Evolutionary conservation across 495 filamentous ascomycete species (phyloP).

Genomic region (Annulohypoxylon maeteangense): DNA sequence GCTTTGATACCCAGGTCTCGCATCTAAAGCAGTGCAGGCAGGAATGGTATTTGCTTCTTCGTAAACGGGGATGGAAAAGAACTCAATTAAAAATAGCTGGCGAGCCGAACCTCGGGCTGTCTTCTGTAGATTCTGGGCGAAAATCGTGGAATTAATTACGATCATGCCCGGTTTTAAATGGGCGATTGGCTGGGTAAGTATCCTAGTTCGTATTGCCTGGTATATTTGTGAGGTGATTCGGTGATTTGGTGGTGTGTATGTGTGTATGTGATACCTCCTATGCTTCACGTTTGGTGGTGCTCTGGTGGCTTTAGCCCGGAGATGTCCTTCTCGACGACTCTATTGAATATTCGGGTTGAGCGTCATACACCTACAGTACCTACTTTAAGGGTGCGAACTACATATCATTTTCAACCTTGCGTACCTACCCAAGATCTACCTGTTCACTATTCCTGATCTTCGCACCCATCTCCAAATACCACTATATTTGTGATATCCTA

Average conservation of each 20-base stretch:
- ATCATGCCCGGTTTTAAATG: constrained; percentile 14
- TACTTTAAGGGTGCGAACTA: no score
- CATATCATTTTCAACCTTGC: no score
- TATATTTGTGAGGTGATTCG: background rate
- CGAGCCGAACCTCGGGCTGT: constrained; percentile 8
- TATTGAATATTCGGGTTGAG: background rate
- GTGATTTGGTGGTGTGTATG: background rate
- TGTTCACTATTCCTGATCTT: no score
- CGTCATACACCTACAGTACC: no score
- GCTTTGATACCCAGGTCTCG: constrained; percentile 22
- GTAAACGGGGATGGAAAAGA: background rate
- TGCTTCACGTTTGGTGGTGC: background rate
- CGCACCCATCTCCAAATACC: no score
- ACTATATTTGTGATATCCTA: no score
- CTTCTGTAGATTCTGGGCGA: constrained; percentile 15
- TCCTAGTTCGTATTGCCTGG: constrained; percentile 16
- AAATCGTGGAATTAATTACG: constrained; percentile 11
- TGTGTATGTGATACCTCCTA: background rate
- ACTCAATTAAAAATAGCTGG: constrained; percentile 13
- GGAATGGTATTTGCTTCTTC: background rate
- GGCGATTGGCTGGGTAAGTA: constrained; percentile 26
- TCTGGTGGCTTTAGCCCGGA: background rate
- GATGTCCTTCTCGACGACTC: background rate
- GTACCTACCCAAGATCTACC: no score
- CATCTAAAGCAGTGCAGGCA: background rate